Conservation (phyloP, 257 asterid genomes). For the Salvia miltiorrhiza region DNA sequence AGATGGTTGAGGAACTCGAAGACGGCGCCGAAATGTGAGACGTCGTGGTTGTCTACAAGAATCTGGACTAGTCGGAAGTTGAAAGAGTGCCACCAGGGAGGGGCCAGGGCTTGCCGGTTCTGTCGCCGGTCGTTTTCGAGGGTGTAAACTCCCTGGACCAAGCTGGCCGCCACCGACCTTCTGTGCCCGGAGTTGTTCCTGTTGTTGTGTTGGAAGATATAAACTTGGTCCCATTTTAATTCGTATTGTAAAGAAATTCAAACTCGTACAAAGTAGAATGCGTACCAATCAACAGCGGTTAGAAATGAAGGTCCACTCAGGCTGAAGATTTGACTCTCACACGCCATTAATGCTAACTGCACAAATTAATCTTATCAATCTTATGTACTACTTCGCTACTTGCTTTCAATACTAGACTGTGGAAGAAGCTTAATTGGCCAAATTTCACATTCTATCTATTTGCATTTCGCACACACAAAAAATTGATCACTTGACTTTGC, state of each 20-base stretch:
- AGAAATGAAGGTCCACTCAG: constrained; percentile 57
- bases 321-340: constrained; percentile 48
- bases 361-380: neutral
- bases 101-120: constrained; percentile 56
- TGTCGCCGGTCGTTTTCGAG: constrained; percentile 61
- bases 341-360: constrained; percentile 33
- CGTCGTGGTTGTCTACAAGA: constrained; percentile 48
- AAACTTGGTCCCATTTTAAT: too few species aligned
- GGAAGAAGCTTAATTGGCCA: too few species aligned
- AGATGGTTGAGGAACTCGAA: constrained; percentile 35
- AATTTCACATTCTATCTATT: too few species aligned
- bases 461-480: too few species aligned
- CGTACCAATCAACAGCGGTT: constrained; percentile 54
- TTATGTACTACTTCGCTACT: too few species aligned
- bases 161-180: constrained; percentile 61
- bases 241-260: too few species aligned
- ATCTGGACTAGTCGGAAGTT: constrained; percentile 41
- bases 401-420: too few species aligned
- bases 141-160: constrained; percentile 63
- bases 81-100: constrained; percentile 78
- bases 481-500: too few species aligned
- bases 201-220: neutral
- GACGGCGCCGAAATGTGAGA: constrained; percentile 56
- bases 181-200: constrained; percentile 64
- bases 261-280: neutral